Percentiles rank a stretch among this genome's conserved stretches.
phyloP scores from a whole-genome alignment of 257 asterid genomes.

The Capsicum chinense region DNA sequence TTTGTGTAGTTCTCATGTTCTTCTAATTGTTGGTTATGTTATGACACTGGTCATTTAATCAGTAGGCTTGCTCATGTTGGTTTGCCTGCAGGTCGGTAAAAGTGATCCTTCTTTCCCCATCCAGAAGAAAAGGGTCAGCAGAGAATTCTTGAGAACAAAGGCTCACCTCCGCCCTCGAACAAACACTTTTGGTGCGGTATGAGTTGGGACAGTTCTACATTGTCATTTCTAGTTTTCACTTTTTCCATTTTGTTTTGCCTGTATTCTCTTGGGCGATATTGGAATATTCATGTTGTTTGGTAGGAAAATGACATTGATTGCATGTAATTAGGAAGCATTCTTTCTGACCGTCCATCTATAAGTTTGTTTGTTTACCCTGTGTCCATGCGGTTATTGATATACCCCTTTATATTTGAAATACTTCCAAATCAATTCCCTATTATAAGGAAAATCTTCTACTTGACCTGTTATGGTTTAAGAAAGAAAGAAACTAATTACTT shows the following conservation, averaged over 20 bases:
- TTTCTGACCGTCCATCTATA: background rate
- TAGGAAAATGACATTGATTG: constrained; percentile 13
- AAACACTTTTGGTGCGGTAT: constrained; percentile 95
- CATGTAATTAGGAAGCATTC: background rate
- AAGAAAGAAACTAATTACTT: background rate
- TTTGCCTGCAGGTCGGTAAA: constrained; percentile 64
- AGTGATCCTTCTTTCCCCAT: constrained; percentile 93
- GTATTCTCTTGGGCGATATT: background rate
- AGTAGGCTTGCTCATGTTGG: constrained; percentile 24
- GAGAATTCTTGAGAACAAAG: constrained; percentile 93
- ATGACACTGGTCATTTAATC: constrained; percentile 28
- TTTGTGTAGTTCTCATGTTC: background rate
- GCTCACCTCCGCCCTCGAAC: constrained; percentile 99
- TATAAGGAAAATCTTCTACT: background rate
- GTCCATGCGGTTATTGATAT: background rate
- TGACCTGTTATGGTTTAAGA: background rate
- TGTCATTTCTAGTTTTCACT: background rate
- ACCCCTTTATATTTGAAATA: background rate
- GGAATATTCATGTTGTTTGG: constrained; percentile 12
- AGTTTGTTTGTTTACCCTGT: background rate
- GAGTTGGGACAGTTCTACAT: constrained; percentile 33
- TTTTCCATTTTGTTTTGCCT: background rate
- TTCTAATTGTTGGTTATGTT: constrained; percentile 2
- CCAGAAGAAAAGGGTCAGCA: constrained; percentile 94
- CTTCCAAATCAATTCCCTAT: background rate